Evolutionary conservation across 1,139 yeast genomes (phyloP), one percentile per base, ranked within the genome.

Genomic region (Suzukiozyma palmioleophila): DNA sequence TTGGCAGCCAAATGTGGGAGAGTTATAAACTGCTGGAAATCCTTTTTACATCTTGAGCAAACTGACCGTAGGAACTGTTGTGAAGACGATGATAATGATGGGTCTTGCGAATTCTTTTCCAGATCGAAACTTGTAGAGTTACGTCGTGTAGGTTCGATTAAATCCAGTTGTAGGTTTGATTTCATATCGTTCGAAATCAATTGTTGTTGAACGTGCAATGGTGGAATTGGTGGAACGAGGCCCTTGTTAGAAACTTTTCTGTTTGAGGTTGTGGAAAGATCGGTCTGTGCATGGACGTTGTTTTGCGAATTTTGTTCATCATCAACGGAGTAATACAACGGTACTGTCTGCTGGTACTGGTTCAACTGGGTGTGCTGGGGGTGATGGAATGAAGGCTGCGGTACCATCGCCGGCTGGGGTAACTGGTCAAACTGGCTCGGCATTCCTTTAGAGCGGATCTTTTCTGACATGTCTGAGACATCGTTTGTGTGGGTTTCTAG

Each of bases 31-130:
- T 75, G 78, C 18, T 68, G 67, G 54, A 80, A 80, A 12, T 65
- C 73, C 49, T 79, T 80, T 51, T 79, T 79, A 53, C 87, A 81
- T 41, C 86, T 56, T 2, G 79, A 66, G 48, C 87, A 81, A 8
- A 51, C 47, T 3, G 62, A 53, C 12, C 50, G 38, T 2, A 54
- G 39, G 38, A 51, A 44, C 38, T 54, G 57, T 27, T 45, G 46
- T 15, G 39, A 30, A 9, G 36, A 21, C 3, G 32, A 27, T 18
- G 35, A 12, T n/a, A n/a, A n/a, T n/a, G n/a, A n/a, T n/a, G n/a
- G n/a, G n/a, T n/a, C n/a, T n/a, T n/a, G n/a, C n/a, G n/a, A n/a
- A n/a, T n/a, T n/a, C n/a, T n/a, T n/a, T n/a, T n/a, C n/a, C n/a
- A n/a, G n/a, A n/a, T n/a, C n/a, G n/a, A n/a, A n/a, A n/a, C n/a